Conservation (phyloP, 495 filamentous ascomycete genomes). For the Penicillium silybi region DNA sequence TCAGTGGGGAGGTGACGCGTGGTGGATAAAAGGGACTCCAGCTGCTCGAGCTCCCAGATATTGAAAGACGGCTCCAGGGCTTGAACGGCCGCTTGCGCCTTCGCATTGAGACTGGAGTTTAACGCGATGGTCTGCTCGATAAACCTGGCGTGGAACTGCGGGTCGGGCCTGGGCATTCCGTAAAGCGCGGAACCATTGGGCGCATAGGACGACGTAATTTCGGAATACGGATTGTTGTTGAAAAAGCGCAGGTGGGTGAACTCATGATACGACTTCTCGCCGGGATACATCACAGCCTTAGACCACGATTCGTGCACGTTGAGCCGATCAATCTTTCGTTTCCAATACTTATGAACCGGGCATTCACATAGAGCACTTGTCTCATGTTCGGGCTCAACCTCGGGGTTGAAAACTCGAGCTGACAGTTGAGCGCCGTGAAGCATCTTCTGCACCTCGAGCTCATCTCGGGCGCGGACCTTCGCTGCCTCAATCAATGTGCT, state of each 20-base stretch:
- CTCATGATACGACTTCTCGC: constrained; percentile 42
- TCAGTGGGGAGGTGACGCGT: neutral
- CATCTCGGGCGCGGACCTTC: constrained; percentile 32
- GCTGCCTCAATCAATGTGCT: constrained; percentile 37
- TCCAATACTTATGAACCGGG: constrained; percentile 29
- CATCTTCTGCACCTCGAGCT: constrained; percentile 42
- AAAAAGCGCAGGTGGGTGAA: constrained; percentile 18
- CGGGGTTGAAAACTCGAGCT: constrained; percentile 40
- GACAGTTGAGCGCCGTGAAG: constrained; percentile 32
- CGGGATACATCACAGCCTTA: constrained; percentile 46
- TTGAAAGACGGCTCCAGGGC: constrained; percentile 32
- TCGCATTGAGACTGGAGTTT: constrained; percentile 32
- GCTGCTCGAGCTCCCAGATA: constrained; percentile 33
- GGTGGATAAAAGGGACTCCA: constrained; percentile 6
- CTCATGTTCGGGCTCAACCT: constrained; percentile 48
- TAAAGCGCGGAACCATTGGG: constrained; percentile 1
- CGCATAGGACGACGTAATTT: constrained; percentile 24
- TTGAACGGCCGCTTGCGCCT: constrained; percentile 35
- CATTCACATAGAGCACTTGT: constrained; percentile 28
- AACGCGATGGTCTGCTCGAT: constrained; percentile 26
- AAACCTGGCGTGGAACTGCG: constrained; percentile 24
- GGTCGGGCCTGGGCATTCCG: constrained; percentile 15
- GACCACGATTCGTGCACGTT: constrained; percentile 39
- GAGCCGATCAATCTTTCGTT: constrained; percentile 31
- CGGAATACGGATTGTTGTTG: constrained; percentile 32